These are phyloP conservation scores for Boletus eberwhitei DNA, from an alignment of 768 basidiomycete genomes.

Conservation along the genomic window DNA sequence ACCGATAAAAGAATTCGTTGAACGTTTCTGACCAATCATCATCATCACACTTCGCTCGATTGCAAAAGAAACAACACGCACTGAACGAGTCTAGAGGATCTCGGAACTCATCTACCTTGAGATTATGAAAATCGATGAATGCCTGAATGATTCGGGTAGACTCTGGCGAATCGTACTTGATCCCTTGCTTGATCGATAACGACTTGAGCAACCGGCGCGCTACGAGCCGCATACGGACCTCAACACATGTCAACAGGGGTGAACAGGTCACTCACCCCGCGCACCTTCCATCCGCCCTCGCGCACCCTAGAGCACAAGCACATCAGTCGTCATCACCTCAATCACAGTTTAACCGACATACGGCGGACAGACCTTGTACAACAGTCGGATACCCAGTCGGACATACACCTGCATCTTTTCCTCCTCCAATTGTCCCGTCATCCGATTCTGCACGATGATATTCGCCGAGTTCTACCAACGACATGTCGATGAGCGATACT, in stretches of 20 bases:
- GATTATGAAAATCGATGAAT: conserved; percentile 88
- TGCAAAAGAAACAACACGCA: conserved; percentile 35
- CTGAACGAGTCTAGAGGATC: conserved; percentile 85
- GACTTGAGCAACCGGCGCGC: conserved; percentile 72
- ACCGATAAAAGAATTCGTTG: conserved; percentile 89
- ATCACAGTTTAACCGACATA: not conserved
- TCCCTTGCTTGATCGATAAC: conserved; percentile 88
- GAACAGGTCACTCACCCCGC: conserved; percentile 51
- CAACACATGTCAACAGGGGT: not conserved
- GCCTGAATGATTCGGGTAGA: conserved; percentile 79
- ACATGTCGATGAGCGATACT: not conserved
- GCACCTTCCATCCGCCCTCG: conserved; percentile 86
- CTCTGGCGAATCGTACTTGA: conserved; percentile 86
- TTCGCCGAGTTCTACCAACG: conserved; percentile 84
- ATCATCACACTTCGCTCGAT: not conserved
- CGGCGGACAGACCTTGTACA: conserved; percentile 65
- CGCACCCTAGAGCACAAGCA: conserved; percentile 52
- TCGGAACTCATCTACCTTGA: conserved; percentile 77
- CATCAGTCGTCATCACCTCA: not conserved
- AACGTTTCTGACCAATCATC: conserved; percentile 62
- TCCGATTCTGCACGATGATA: conserved; percentile 93
- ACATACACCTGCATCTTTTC: conserved; percentile 99
- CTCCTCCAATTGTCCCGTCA: conserved; percentile 89
- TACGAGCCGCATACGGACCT: conserved; percentile 48
- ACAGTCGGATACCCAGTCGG: conserved; percentile 82